phyloP scores from a whole-genome alignment of 768 basidiomycete genomes.

The Suillus americanus region DNA sequence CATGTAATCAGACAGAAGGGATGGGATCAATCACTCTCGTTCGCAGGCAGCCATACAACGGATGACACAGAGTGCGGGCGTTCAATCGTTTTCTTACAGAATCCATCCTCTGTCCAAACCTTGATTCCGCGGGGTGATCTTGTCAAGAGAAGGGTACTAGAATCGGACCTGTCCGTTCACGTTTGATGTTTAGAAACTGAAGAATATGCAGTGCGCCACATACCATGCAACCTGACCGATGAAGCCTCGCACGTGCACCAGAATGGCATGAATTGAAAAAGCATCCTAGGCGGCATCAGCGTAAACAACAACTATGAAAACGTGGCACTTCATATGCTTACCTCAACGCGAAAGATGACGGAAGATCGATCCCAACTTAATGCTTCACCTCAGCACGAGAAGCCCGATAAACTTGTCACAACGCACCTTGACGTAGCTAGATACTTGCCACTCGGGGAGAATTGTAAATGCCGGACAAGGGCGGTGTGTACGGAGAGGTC shows the following conservation, averaged over 20 bases:
- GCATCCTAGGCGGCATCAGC: conserved; percentile 34
- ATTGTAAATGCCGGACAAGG: conserved; percentile 53
- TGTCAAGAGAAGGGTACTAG: conserved; percentile 43
- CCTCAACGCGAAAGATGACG: conserved; percentile 48
- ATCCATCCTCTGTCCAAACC: conserved; percentile 56
- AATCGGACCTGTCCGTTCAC: conserved; percentile 42
- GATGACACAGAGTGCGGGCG: conserved; percentile 46
- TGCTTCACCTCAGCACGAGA: neutral
- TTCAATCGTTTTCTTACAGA: conserved; percentile 51
- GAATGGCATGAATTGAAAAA: conserved; percentile 43
- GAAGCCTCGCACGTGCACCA: conserved; percentile 53
- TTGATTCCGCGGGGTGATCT: conserved; percentile 50
- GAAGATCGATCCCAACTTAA: conserved; percentile 52
- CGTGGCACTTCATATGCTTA: conserved; percentile 23
- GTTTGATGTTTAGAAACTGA: conserved; percentile 7
- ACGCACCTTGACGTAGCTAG: conserved; percentile 51
- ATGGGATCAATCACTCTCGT: conserved; percentile 37
- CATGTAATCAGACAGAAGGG: conserved; percentile 7
- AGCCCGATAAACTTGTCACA: conserved; percentile 1
- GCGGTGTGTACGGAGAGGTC: conserved; percentile 48
- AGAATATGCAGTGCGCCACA: neutral
- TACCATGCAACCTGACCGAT: conserved; percentile 57
- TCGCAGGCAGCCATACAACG: conserved; percentile 50
- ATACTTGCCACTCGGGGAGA: conserved; percentile 54
- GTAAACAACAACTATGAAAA: conserved; percentile 13